These are phyloP conservation scores for Leccinum truebloodii DNA, from an alignment of 768 basidiomycete genomes.

Conservation along the genomic window DNA sequence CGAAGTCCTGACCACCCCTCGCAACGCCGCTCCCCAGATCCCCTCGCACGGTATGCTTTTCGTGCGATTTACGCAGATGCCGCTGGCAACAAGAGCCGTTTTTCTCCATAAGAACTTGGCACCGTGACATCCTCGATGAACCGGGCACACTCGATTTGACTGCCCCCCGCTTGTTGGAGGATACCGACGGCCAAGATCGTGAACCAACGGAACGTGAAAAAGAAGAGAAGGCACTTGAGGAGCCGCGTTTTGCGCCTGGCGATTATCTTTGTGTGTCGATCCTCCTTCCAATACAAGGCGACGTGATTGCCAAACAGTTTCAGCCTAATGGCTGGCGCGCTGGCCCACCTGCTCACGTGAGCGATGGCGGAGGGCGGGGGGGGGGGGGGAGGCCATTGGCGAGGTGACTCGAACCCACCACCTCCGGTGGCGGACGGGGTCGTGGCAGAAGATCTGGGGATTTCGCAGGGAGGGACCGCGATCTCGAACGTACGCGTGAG, in stretches of 20 bases:
- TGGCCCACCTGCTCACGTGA: constrained; percentile 38
- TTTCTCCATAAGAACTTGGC: constrained; percentile 77
- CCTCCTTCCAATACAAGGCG: constrained; percentile 64
- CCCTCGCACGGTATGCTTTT: constrained; percentile 81
- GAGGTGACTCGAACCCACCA: constrained; percentile 63
- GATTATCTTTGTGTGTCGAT: constrained; percentile 77
- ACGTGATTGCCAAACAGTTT: constrained; percentile 39
- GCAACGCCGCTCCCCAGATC: constrained; percentile 68
- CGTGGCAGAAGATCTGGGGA: constrained; percentile 40
- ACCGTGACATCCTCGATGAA: constrained; percentile 80
- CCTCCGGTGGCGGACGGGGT: constrained; percentile 44
- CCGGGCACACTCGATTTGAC: constrained; percentile 59
- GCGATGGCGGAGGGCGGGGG: constrained; percentile 46
- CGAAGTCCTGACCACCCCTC: constrained; percentile 76
- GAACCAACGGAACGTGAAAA: constrained; percentile 46
- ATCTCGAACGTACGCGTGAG: constrained; percentile 39
- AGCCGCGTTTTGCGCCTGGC: constrained; percentile 77
- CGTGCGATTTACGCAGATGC: constrained; percentile 77
- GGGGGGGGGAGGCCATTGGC: constrained; percentile 70
- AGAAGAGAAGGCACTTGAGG: constrained; percentile 74
- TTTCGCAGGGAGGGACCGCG: constrained; percentile 38
- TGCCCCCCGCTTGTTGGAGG: constrained; percentile 63
- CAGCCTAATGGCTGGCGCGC: constrained; percentile 38
- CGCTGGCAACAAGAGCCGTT: constrained; percentile 61
- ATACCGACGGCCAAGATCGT: constrained; percentile 37